phyloP scores from a whole-genome alignment of 2,329 filamentous ascomycete species.

The Colletotrichum neosansevieriae region DNA sequence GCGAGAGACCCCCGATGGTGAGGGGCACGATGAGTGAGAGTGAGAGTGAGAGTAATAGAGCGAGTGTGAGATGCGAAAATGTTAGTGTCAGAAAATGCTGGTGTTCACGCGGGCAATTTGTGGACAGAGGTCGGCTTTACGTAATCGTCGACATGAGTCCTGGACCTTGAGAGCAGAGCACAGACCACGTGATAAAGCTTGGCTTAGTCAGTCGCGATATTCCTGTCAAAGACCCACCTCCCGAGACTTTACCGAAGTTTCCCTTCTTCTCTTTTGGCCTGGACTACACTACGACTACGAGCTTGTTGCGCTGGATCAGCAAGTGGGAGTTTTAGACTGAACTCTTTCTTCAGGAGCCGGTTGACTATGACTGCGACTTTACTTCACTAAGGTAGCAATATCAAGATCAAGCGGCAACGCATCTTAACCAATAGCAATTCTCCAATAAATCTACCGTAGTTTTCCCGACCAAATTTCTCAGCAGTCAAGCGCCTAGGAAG shows the following conservation, averaged over 20 bases:
- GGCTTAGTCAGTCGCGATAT: neutral
- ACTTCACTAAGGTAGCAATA: no score
- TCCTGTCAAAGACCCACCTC: neutral
- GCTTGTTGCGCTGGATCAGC: neutral
- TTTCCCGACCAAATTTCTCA: conserved; percentile 6
- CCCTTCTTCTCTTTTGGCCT: neutral
- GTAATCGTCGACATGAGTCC: conserved; percentile 10
- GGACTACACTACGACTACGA: no score
- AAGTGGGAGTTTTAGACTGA: neutral
- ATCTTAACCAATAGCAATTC: neutral
- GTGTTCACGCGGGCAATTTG: neutral
- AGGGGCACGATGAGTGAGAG: neutral
- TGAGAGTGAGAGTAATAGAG: neutral
- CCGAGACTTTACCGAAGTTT: conserved; percentile 11
- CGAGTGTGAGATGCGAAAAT: neutral
- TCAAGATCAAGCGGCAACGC: neutral
- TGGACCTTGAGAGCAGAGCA: neutral
- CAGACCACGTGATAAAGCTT: neutral
- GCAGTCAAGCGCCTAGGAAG: conserved; percentile 40
- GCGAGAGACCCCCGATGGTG: neutral
- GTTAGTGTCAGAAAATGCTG: neutral
- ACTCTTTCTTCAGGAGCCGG: neutral
- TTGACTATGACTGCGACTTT: neutral
- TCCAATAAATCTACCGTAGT: neutral
- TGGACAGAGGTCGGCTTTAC: conserved; percentile 1